phyloP scores from a whole-genome alignment of 2,329 filamentous ascomycete species.

The Aspergillus cejpii region DNA sequence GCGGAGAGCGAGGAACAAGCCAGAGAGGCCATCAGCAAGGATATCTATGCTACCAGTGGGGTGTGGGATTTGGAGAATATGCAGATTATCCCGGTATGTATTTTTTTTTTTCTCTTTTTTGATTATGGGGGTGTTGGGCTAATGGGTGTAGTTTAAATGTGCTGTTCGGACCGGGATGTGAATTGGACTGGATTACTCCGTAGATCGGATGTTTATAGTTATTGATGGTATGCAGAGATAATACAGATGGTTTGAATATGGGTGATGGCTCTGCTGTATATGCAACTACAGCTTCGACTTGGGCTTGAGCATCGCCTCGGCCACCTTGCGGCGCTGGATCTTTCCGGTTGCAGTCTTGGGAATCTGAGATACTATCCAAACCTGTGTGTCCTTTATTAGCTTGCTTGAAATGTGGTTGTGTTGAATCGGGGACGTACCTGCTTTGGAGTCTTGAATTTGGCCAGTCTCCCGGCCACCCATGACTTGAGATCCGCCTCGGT shows the following conservation, averaged over 20 bases:
- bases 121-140: neutral
- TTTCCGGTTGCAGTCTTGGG: slow-evolving; percentile 91
- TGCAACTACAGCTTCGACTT: slow-evolving; percentile 48
- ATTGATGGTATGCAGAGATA: too few relatives aligned
- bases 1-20: slow-evolving; percentile 66
- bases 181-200: slow-evolving; percentile 45
- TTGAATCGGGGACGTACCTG: slow-evolving; percentile 48
- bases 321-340: slow-evolving; percentile 79
- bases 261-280: neutral
- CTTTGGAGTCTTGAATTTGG: slow-evolving; percentile 81
- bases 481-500: slow-evolving; percentile 56
- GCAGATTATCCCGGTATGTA: slow-evolving; percentile 37
- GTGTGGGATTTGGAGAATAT: slow-evolving; percentile 75
- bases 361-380: slow-evolving; percentile 77
- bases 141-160: neutral
- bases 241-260: too few relatives aligned
- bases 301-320: slow-evolving; percentile 64
- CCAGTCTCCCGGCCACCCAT: slow-evolving; percentile 64
- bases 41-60: slow-evolving; percentile 63
- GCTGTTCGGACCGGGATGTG: neutral
- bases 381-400: slow-evolving; percentile 36
- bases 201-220: too few relatives aligned
- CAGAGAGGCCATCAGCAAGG: slow-evolving; percentile 57
- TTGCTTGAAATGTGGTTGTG: too few relatives aligned
- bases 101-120: neutral